Base-by-base conservation (phyloP, 306 rosid genomes). In the Ziziphus jujuba region DNA sequence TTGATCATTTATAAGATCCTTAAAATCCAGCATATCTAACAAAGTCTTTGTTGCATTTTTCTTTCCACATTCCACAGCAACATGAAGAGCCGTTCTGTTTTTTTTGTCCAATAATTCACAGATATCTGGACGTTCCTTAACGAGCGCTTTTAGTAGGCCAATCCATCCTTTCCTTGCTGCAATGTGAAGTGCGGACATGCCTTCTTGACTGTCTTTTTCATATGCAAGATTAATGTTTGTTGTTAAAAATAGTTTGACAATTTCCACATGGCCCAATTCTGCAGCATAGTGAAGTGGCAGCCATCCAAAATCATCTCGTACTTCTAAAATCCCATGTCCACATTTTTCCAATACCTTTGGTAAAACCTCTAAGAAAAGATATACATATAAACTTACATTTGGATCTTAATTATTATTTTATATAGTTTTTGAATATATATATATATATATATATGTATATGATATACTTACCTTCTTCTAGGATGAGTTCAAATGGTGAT, bases 181-280 rank as follows among this genome's bases (percentile, higher is more conserved):
- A 2, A 72, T 51, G 38, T 72, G 76, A 9, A 72, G 49, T 2
- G 76, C 70, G 1, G 76, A 62, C 33, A 62, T 62, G 56, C 69
- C 69, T 6, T 12, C 35, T 9, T 40, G 2, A 12, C 40, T 25
- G 61, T 61, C 33, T 10, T 17, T 3, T 15, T 51, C 14, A 36
- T 72, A 63, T 25, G 57, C 35, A 2, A 43, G 63, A 14, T 44
- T 43, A 20, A 19, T 25, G 0, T 25, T 19, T 0, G 5, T 10
- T 17, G 53, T 3, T 44, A 71, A 23, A 0, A 61, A 12, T 3
- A 35, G 7, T 35, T 59, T 59, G 9, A 59, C 44, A 9, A 59
- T 13, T 59, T 35, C 47, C 16, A 31, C 47, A 17, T 59, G 33
- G 48, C 63, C 48, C 44, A 59, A 33, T 2, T 34, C 24, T 17